These are phyloP conservation scores for Sporobolomyces pararoseus DNA, from an alignment of 768 basidiomycete genomes.

Conservation along the genomic window DNA sequence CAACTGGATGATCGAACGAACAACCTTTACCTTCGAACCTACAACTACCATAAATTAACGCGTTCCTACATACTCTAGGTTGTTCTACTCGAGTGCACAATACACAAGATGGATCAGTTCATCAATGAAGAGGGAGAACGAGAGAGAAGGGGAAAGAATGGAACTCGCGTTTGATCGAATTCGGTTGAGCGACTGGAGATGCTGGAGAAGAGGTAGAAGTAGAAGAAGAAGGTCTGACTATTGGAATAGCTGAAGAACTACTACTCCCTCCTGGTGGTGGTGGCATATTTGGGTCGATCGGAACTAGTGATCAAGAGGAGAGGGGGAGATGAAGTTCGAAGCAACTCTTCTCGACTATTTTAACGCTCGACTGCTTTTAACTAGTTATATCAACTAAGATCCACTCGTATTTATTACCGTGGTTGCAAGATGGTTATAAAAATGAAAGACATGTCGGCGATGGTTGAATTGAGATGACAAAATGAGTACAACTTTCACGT, in stretches of 20 bases:
- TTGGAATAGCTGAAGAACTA: conserved; percentile 24
- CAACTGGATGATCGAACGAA: conserved; percentile 67
- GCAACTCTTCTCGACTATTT: too few species aligned
- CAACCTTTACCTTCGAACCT: conserved; percentile 84
- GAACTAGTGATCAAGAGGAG: too few species aligned
- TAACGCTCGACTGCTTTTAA: too few species aligned
- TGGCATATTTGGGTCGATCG: neutral
- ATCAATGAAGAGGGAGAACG: neutral
- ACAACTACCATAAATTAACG: conserved; percentile 60
- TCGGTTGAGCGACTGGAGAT: neutral
- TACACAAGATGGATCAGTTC: neutral
- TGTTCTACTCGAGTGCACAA: neutral
- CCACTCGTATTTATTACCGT: too few species aligned
- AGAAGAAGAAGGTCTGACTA: conserved; percentile 13
- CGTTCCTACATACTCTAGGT: conserved; percentile 34
- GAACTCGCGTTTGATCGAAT: conserved; percentile 7
- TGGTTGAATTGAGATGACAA: too few species aligned
- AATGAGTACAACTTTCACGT: too few species aligned
- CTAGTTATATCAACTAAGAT: too few species aligned
- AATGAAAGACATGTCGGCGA: too few species aligned
- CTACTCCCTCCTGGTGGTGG: neutral
- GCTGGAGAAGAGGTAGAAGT: conserved; percentile 6
- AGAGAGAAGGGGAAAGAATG: neutral
- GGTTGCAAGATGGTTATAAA: too few species aligned
- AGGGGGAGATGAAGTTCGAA: too few species aligned